Evolutionary conservation across 371 early-diverging fungal species (phyloP), one percentile per base, ranked within the genome.

Genomic region (Mortierella sp.): DNA sequence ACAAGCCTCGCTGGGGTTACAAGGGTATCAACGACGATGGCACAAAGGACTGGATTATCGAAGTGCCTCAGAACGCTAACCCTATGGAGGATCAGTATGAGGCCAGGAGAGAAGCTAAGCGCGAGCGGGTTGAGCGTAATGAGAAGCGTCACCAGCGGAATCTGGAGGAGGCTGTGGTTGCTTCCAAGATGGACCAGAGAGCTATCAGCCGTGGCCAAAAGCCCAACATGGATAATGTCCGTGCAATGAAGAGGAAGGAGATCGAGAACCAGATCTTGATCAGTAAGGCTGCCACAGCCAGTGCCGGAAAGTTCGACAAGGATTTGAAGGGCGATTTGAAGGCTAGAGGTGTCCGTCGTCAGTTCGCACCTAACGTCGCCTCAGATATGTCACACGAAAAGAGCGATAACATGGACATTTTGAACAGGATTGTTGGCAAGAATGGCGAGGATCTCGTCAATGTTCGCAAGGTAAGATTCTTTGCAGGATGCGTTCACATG

Each of bases 1-100:
- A 93, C 83, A 88, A 88, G 43, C 96, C 97, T 60, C 88, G 94
- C 55, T 99, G 91, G 88, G 99, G 99, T 45, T 98, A 95, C 84
- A 89, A 92, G 77, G 92, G 92, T 62, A 94, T 94, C 77, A 89
- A 91, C 57, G 91, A 93, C 57, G 91, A 92, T 68, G 62, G 83
- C 50, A 72, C 83, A 46, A 73, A 89, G 62, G 95, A 95, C 81
- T 99, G 99, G 97, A 72, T 97, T 64, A 90, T 96, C 55, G 97
- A 97, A 82, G 96, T 98, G 3, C 94, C 95, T 29, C 85, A 88
- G 45, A 87, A 90, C 60, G 86, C 82, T 51, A 95, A 97, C 84
- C 95, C 92, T 19, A 91, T 90, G 84, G 91, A 92, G 62, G 97
- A 98, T 84, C 91, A 92, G 82, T 96, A 91, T 82, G 89, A 86